A percentile compares a stretch with the other conserved stretches of the same genome.
Conservation (phyloP, 108 stramenopile species). For the Fistulifera pelliculosa region DNA sequence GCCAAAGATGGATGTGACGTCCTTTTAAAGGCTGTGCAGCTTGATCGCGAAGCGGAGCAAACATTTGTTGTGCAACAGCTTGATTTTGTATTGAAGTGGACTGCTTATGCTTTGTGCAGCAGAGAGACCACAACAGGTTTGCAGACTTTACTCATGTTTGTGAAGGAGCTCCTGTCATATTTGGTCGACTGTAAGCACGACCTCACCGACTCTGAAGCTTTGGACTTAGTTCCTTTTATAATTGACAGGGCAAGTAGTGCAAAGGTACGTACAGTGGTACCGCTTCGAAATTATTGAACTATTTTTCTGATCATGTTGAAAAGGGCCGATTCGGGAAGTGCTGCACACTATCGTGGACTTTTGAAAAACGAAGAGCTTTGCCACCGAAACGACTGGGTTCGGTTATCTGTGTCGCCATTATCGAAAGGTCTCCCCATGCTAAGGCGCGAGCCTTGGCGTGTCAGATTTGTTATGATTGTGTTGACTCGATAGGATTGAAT, state of each 20-base stretch:
- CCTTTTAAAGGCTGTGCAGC: constrained; percentile 38
- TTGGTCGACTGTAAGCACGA: constrained; percentile 32
- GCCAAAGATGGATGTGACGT: constrained; percentile 51
- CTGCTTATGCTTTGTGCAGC: constrained; percentile 48
- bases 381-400: constrained; percentile 52
- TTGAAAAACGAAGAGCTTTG: constrained; percentile 33
- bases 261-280: constrained; percentile 26
- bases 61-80: constrained; percentile 43
- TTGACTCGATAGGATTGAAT: constrained; percentile 40
- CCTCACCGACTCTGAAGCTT: constrained; percentile 53
- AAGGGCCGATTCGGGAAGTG: constrained; percentile 33
- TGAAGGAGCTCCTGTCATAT: constrained; percentile 33
- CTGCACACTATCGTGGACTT: constrained; percentile 32
- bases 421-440: constrained; percentile 49
- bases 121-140: constrained; percentile 71
- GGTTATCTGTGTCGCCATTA: constrained; percentile 52
- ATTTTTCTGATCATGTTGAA: constrained; percentile 2
- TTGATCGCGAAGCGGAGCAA: constrained; percentile 34
- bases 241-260: constrained; percentile 70
- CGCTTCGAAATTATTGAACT: neutral
- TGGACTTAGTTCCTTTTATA: constrained; percentile 53
- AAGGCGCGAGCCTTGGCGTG: constrained; percentile 59
- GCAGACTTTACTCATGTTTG: constrained; percentile 43
- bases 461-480: constrained; percentile 42
- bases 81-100: constrained; percentile 72